Base-by-base conservation (phyloP, 1,139 yeast species). In the Saccharomyces hybrid region DNA sequence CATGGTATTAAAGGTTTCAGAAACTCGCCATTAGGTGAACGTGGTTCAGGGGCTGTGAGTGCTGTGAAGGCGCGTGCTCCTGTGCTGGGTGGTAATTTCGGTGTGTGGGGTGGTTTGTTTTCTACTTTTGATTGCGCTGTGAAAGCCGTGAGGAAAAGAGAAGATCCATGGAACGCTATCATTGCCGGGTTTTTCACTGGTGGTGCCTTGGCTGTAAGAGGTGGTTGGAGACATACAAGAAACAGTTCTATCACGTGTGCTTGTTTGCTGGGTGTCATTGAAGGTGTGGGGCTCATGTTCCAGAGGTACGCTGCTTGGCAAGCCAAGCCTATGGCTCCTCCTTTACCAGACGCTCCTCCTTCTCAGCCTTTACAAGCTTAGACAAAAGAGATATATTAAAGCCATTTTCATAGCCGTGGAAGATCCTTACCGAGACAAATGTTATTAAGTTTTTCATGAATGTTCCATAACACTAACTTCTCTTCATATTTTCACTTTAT, bases 21-120 rank as follows among this genome's bases (percentile, higher is more conserved):
- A 73, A 95, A 95, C 79, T 89, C 97, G 13, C 99, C 99, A 55
- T 79, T 84, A 61, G 99, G 99, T 58, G 99, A 93, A 75, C 84
- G 98, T 76, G 79, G 96, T 65, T 76, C 81, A 59, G 99, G 99
- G 53, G 88, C 97, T 26, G 70, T 91, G 58, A 78, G 89, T 42
- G 98, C 98, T 52, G 86, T 93, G 64, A 89, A 90, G 71, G 89
- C 97, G 56, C 82, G 99, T 73, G 99, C 97, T 2, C 99, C 99
- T 47, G 97, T 93, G 52, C 93, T 93, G 55, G 99, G 99, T 61
- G 99, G 99, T 68, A 93, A 93, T 74, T 93, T 93, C 69, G 99
- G 99, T 74, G 97, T 89, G 48, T 93, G 99, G 99, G 99, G 99
- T 78, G 99, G 99, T 57, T 77, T 93, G 65, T 93, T 95, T 71